Conservation (phyloP, 257 asterid species). For the Ocimum tenuiflorum region DNA sequence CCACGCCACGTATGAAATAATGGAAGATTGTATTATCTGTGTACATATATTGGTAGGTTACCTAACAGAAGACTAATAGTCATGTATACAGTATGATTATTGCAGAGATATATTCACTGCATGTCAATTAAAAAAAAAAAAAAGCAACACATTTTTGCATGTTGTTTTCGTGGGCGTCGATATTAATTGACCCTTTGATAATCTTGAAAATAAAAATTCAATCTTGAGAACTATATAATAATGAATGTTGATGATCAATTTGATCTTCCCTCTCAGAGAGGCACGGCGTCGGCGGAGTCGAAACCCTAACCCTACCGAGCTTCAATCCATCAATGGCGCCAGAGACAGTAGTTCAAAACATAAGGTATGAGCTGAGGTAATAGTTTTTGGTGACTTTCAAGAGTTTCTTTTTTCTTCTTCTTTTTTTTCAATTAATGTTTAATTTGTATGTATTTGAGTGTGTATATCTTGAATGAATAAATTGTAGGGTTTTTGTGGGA, state of each 20-base stretch:
- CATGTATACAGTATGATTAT: slow-evolving; percentile 9
- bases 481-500: slow-evolving; percentile 66
- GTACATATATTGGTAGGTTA: slow-evolving; percentile 50
- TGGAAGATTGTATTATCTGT: not conserved
- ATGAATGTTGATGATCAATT: not conserved
- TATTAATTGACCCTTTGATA: not conserved
- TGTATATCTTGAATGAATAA: not conserved
- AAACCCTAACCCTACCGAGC: slow-evolving; percentile 49
- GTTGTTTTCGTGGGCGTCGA: slow-evolving; percentile 14
- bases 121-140: not conserved
- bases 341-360: slow-evolving; percentile 40
- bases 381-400: not conserved
- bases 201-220: slow-evolving; percentile 11
- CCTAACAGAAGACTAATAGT: slow-evolving; percentile 54
- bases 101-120: slow-evolving; percentile 19
- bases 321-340: slow-evolving; percentile 46
- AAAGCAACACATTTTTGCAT: not conserved
- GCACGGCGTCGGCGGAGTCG: slow-evolving; percentile 42
- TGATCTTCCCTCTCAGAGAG: slow-evolving; percentile 47
- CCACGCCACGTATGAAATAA: slow-evolving; percentile 28
- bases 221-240: not conserved
- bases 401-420: not conserved
- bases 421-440: too few relatives aligned
- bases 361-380: slow-evolving; percentile 39
- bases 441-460: too few relatives aligned